Evolutionary conservation across 495 filamentous ascomycete genomes (phyloP).

Genomic region (Talaromyces thailandensis): DNA sequence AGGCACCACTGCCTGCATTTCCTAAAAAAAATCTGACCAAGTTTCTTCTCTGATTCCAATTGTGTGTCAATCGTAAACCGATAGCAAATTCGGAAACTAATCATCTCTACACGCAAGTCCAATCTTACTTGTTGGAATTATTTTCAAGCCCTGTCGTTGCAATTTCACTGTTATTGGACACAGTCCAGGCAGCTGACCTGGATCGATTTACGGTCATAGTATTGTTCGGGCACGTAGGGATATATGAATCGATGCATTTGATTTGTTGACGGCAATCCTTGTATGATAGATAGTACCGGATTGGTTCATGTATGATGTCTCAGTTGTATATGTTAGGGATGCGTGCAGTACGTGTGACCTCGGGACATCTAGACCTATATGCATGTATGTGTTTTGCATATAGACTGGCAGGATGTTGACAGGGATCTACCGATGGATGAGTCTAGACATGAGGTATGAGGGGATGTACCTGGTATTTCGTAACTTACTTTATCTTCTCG

Average conservation of each 20-base stretch:
- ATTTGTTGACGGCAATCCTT: not conserved
- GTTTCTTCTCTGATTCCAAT: not conserved
- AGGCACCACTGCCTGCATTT: not conserved
- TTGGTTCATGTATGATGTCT: not conserved
- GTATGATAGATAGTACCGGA: not conserved
- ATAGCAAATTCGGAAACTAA: not conserved
- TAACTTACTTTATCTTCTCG: not conserved
- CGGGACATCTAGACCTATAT: not conserved
- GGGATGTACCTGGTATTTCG: not conserved
- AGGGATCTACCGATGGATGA: not conserved
- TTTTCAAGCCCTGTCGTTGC: not conserved
- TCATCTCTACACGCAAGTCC: not conserved
- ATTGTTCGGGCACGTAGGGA: not conserved
- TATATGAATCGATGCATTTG: not conserved
- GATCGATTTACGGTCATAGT: not conserved
- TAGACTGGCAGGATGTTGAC: not conserved
- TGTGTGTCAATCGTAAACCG: not conserved
- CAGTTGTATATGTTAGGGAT: not conserved
- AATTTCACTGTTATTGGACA: not conserved
- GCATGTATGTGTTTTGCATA: not conserved
- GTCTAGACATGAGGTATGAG: not conserved
- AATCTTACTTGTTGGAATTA: not conserved
- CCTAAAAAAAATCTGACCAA: not conserved
- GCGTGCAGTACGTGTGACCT: not conserved
- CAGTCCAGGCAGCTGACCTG: not conserved